phyloP scores from a whole-genome alignment of 2,329 filamentous ascomycete genomes.

The Apiospora hydei region DNA sequence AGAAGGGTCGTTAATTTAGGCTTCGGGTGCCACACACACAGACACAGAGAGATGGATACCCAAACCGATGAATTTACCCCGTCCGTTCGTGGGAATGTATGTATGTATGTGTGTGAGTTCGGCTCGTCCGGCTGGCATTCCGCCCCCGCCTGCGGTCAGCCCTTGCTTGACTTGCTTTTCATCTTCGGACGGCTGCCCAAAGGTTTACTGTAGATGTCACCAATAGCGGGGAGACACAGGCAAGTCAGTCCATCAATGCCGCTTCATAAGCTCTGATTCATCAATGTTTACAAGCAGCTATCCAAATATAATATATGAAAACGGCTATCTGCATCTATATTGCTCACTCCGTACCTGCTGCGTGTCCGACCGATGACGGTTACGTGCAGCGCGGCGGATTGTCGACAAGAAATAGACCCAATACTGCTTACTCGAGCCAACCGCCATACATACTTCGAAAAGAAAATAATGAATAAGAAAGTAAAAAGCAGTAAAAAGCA shows the following conservation, averaged over 20 bases:
- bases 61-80: background rate
- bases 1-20: constrained; percentile 8
- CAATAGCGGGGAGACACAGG: background rate
- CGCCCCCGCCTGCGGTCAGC: background rate
- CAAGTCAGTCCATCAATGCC: background rate
- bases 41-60: too few species aligned
- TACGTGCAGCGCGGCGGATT: background rate
- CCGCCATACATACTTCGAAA: background rate
- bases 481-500: background rate
- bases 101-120: background rate
- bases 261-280: too few species aligned
- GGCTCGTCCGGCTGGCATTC: background rate
- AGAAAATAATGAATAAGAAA: background rate
- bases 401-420: background rate
- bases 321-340: too few species aligned
- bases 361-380: background rate
- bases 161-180: background rate
- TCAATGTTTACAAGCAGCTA: too few species aligned
- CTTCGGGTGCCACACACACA: background rate
- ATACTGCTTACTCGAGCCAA: background rate
- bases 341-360: too few species aligned
- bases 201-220: background rate
- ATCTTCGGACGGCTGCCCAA: background rate
- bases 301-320: too few species aligned
- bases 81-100: background rate